Evolutionary conservation across 2,329 filamentous ascomycete genomes (phyloP), one percentile per base, ranked within the genome.

Genomic region (Pyricularia sp.): DNA sequence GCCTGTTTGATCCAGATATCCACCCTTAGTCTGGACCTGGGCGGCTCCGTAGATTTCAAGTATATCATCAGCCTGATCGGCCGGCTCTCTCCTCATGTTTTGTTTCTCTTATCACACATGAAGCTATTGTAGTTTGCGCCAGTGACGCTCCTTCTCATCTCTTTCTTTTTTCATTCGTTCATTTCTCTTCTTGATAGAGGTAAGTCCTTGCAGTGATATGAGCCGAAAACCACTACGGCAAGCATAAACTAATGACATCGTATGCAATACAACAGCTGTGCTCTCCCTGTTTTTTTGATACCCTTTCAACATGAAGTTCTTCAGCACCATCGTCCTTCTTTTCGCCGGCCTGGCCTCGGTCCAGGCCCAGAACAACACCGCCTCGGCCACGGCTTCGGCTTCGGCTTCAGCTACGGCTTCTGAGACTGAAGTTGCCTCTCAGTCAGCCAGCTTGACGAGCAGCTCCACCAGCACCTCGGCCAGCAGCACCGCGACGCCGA

Each of bases 261-360:
- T 25, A 4, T 26, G 14, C 3, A 7, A 7, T 20, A 28, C 11
- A 10, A 9, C 12, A 67, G 66, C 66, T 67, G 66, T 61, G 66
- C 66, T 67, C 66, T 66, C 42, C 28, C 30, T 25, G 42, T 69
- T 5, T 65, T 65, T 59, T 64, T 31, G 58, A 55, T 30, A 36
- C 63, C 10, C 20, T 20, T 68, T 68, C 67, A 73, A 25, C 55
- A 77, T 77, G 76, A 77, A 73, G 73, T 67, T 69, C 23, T 50
- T 72, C 58, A 14, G 67, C 23, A 66, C 68, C 7, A 26, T 73
- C 65, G 30, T 76, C 26, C 68, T 76, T n/a, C 68, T 76, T 63
- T 68, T 72, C 6, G 74, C 73, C 70, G 73, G 74, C 73, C 73
- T 77, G 73, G 75, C 68, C 71, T 76, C 74, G 72, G 74, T 73